Evolutionary conservation across 495 filamentous ascomycete species (phyloP), one percentile per base, ranked within the genome.

Genomic region (Penicillium waksmanii): DNA sequence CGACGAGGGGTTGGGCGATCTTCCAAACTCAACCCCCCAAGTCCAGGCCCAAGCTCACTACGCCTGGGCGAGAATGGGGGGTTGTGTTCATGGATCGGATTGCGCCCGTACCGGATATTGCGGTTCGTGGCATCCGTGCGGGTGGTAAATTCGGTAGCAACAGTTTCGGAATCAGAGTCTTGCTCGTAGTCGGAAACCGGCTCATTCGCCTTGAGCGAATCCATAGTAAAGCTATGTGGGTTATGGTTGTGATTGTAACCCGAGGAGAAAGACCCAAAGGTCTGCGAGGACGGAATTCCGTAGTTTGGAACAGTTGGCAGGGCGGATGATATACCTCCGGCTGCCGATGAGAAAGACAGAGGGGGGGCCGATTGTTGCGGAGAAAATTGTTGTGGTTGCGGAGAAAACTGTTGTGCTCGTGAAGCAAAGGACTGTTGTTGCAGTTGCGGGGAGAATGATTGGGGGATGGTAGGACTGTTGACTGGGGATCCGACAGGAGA

Each of bases 161-260:
- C 67, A 10, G 77, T 78, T 59, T 78, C 77, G 23, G 62, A 70
- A 36, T 80, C 77, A 3, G 77, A 80, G 48, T 80, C 77, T 43
- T 61, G 67, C 25, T 78, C 77, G n/a, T 73, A 71, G 46, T 78
- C 73, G 1, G 71, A 77, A 0, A 43, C 54, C 23, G 72, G 66
- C 3, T 78, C 74, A 21, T 67, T 66, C 21, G 57, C 64, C 54
- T 69, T 75, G 42, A 78, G 61, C 34, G 66, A 70, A 31, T 71
- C 66, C 64, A 77, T 62, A 3, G 69, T 79, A 58, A 77, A 76
- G 58, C 74, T 75, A 53, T 74, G 72, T 4, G 66, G 63, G 38
- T 69, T 60, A 8, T 59, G 58, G 34, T 65, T 53, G 21, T 65
- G 56, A 35, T 58, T 60, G 12, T 31, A 31, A 31, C 6, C 27